phyloP scores from a whole-genome alignment of 2,329 filamentous ascomycete genomes.

The Fusarium albosuccineum region DNA sequence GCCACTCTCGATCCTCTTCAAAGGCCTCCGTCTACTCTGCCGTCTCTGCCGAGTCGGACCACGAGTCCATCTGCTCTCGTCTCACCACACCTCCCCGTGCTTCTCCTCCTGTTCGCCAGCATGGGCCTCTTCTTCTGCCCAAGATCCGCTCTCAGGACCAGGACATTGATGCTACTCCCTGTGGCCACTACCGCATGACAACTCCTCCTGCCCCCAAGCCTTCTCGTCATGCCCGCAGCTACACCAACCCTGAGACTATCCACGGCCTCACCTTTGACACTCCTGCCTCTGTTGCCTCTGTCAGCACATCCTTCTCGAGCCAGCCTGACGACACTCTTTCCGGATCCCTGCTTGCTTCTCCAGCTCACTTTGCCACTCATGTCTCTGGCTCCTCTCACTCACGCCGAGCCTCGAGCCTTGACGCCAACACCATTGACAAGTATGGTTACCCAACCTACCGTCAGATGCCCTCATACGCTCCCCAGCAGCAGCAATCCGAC shows the following conservation, averaged over 20 bases:
- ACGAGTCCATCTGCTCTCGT: conserved; percentile 76
- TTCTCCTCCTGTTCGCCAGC: conserved; percentile 79
- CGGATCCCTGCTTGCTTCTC: conserved; percentile 74
- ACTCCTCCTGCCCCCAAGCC: conserved; percentile 46
- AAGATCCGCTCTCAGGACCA: conserved; percentile 91
- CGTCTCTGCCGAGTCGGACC: conserved; percentile 70
- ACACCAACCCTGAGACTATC: conserved; percentile 71
- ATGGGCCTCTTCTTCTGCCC: conserved; percentile 84
- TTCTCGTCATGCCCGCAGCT: conserved; percentile 68
- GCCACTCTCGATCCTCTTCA: conserved; percentile 74
- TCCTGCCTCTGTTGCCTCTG: conserved; percentile 45
- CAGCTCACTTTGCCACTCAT: conserved; percentile 67
- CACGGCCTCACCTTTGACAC: conserved; percentile 53
- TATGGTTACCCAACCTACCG: conserved; percentile 90
- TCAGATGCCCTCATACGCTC: conserved; percentile 69
- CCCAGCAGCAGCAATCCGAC: conserved; percentile 44
- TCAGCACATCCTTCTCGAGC: conserved; percentile 56
- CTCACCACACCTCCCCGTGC: conserved; percentile 75
- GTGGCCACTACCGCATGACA: conserved; percentile 51
- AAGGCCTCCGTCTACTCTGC: conserved; percentile 72
- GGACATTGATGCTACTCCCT: conserved; percentile 72
- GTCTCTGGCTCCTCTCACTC: conserved; percentile 40
- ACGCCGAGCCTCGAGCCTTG: conserved; percentile 76
- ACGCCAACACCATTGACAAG: conserved; percentile 73
- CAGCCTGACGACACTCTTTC: conserved; percentile 45